Evolutionary conservation across 768 basidiomycete species (phyloP), one percentile per base, ranked within the genome.

Genomic region (Kwoniella sp.): DNA sequence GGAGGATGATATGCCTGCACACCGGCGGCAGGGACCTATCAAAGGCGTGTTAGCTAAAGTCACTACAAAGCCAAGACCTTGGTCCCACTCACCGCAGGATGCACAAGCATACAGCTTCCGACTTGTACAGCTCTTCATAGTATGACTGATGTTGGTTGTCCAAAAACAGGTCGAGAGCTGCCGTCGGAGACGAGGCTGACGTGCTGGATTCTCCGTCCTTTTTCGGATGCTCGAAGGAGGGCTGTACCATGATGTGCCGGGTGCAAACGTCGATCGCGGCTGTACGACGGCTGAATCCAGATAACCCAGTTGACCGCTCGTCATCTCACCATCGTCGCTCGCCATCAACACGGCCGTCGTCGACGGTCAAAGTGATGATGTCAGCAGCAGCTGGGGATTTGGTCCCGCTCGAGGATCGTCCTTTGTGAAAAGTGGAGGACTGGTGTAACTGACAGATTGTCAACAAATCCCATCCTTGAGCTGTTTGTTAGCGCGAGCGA

Each of bases 201-300:
- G 50, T 19, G 8, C 47, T 37, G 1, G 49, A 23, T 14, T 32
- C 54, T 10, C 36, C 56, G 11, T 48, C 57, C 34, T 59, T 53
- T 3, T 38, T 32, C 15, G 63, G 58, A 38, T 56, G 47, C 4
- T 61, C 60, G 56, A 69, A 69, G 29, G 60, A 59, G 15, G 67
- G 67, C 32, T 69, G 67, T 22, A 69, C 67, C 67, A 69, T 69
- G n/a, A n/a, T n/a, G n/a, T n/a, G n/a, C n/a, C n/a, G n/a, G n/a
- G n/a, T n/a, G n/a, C n/a, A n/a, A n/a, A n/a, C n/a, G n/a, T n/a
- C n/a, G n/a, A 19, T 14, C 17, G 37, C 12, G 5, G 43, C 5
- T 27, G 25, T 42, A 26, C 23, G 19, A 22, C 3, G 25, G 22
- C 12, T n/a, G n/a, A n/a, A n/a, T n/a, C n/a, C n/a, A n/a, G n/a